These are phyloP conservation scores for Diplotaxis tenuifolia DNA, from an alignment of 345 rosid genomes.

Conservation along the genomic window DNA sequence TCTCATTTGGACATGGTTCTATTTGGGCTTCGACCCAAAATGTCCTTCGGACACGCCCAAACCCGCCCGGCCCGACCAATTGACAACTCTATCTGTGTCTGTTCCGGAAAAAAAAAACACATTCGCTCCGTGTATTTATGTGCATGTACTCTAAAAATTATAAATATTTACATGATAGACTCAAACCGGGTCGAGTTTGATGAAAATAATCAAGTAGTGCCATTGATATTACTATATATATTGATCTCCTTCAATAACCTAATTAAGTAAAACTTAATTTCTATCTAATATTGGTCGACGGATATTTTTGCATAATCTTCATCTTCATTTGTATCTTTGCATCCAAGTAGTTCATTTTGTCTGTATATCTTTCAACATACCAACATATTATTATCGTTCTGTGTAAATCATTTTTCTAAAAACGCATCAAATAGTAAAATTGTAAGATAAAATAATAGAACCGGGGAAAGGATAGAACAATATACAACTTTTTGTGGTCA, in stretches of 20 bases:
- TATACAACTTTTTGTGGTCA: not conserved
- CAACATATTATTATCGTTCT: not conserved
- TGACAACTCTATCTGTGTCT: too few relatives aligned
- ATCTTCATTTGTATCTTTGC: not conserved
- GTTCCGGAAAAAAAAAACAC: too few relatives aligned
- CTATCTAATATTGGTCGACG: not conserved
- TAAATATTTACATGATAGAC: not conserved
- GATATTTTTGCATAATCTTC: not conserved
- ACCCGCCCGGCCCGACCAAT: too few relatives aligned
- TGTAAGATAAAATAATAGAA: not conserved
- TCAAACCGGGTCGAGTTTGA: not conserved
- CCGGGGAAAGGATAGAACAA: not conserved
- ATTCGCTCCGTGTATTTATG: too few relatives aligned
- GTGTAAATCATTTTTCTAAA: not conserved
- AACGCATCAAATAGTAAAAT: not conserved
- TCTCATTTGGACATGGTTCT: too few relatives aligned
- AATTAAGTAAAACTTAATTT: too few relatives aligned
- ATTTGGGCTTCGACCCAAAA: too few relatives aligned
- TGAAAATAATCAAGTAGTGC: too few relatives aligned
- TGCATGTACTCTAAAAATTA: not conserved
- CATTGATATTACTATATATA: too few relatives aligned
- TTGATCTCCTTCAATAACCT: not conserved
- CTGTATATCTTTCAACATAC: not conserved
- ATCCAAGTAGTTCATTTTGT: not conserved
- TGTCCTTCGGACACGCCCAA: too few relatives aligned